Percentiles rank a stretch among this genome's conserved stretches.
These are phyloP conservation scores for Tetraselmis striata DNA, from an alignment of 139 green algal genomes.

Conservation along the genomic window DNA sequence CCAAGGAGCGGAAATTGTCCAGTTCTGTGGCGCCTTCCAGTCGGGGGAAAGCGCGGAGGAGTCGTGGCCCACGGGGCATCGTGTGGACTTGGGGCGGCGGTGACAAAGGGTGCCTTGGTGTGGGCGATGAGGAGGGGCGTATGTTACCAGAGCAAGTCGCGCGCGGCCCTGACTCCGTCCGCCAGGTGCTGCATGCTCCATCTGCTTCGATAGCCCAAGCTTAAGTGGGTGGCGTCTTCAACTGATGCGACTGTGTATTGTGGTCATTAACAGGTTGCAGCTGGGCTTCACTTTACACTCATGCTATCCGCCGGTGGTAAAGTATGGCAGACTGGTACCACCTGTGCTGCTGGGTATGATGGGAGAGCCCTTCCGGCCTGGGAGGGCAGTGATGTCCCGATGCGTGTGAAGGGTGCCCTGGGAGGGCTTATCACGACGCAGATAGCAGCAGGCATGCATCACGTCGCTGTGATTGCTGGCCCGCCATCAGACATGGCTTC, in stretches of 20 bases:
- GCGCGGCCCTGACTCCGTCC: no score
- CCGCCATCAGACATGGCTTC: background rate
- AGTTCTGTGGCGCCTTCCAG: background rate
- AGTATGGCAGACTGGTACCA: background rate
- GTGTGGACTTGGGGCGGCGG: background rate
- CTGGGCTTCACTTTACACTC: background rate
- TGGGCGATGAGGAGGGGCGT: no score
- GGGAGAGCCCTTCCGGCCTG: background rate
- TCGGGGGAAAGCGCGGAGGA: no score
- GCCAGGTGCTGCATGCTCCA: no score
- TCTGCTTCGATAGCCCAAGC: no score
- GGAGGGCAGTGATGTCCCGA: background rate
- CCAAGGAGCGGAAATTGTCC: background rate
- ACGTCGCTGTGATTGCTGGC: background rate
- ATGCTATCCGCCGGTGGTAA: background rate
- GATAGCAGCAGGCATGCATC: background rate
- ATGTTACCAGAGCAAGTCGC: no score
- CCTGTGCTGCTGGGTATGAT: background rate
- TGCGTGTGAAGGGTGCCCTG: background rate
- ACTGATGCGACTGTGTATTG: no score
- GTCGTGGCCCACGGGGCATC: background rate
- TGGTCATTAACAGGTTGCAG: no score
- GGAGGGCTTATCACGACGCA: background rate
- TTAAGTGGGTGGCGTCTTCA: no score
- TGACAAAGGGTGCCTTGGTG: no score